Evolutionary conservation across 2,329 filamentous ascomycete genomes (phyloP), one percentile per base, ranked within the genome.

Genomic region (Xylariaceae sp.): DNA sequence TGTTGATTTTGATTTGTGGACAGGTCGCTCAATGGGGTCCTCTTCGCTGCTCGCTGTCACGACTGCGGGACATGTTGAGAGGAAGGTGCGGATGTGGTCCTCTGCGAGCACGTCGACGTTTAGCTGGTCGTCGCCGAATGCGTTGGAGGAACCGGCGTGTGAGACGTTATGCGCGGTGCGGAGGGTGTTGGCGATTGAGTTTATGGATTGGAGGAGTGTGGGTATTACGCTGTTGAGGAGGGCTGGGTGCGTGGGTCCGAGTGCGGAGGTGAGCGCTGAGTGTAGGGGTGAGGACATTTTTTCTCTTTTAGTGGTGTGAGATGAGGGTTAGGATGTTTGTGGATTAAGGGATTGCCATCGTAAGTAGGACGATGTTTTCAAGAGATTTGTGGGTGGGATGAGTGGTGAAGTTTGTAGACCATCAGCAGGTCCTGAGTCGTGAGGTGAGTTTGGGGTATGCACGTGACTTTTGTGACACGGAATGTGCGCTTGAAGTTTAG

Each of bases 71-170:
- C 76, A 80, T 1, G 54, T 49, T 0, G 69, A 67, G 5, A 81
- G 66, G 0, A 69, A 68, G 0, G 62, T 61, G 15, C 80, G 74
- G 39, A 83, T 66, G 39, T 73, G 60, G 0, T 68, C 62, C 59
- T 83, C 80, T 1, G 77, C 71, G 2, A 69, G 49, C 1, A 83
- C 73, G 55, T 83, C 79, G 42, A 82, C 78, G 59, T 82, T 81
- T 36, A 82, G 68, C 64, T 82, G 79, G 55, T 78, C 75, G 55
- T 83, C 80, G 15, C 80, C 83, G 61, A 83, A 83, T 2, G 69
- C 67, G 58, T 83, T 83, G 35, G 76, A 70, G 0, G 74, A 75
- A 17, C 76, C 77, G 2, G 71, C 72, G 2, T 70, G 69, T 0
- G 73, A 64, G 44, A 82, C 73, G 44, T 70, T 63, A 49, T 77